Percentiles rank a stretch among this genome's conserved stretches.
Evolutionary conservation across 2,329 filamentous ascomycete species (phyloP).

Genomic region (Colletotrichum siamense): DNA sequence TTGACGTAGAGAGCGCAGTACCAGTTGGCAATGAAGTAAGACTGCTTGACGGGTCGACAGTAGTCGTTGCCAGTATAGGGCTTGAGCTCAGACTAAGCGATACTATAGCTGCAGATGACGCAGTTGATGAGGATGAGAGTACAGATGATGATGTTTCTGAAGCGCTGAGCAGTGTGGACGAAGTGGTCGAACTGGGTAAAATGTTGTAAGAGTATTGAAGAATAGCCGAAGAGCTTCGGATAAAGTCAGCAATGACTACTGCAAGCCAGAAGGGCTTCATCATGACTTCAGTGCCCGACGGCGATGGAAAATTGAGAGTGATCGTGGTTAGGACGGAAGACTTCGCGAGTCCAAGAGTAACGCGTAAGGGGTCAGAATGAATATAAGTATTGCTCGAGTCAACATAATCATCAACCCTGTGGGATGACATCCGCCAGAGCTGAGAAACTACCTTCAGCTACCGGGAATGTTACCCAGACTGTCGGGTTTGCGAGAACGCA

Average conservation of each 20-base stretch:
- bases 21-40: no score
- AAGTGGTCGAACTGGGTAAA: not conserved
- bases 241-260: not conserved
- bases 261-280: not conserved
- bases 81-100: no score
- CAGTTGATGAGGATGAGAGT: not conserved
- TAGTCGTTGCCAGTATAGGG: no score
- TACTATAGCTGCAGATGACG: no score
- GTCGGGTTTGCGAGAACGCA: not conserved
- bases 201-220: not conserved
- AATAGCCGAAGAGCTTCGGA: not conserved
- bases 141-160: not conserved
- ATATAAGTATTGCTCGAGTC: not conserved
- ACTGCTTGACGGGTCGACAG: no score
- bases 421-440: not conserved
- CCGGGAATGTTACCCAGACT: not conserved
- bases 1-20: not conserved
- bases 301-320: not conserved
- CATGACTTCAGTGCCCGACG: not conserved
- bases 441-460: not conserved
- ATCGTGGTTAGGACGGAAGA: not conserved
- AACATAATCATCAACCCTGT: not conserved
- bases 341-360: not conserved
- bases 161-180: not conserved
- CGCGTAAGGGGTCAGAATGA: not conserved